phyloP scores from a whole-genome alignment of 352 stramenopile genomes.

The Peronospora belbahrii region DNA sequence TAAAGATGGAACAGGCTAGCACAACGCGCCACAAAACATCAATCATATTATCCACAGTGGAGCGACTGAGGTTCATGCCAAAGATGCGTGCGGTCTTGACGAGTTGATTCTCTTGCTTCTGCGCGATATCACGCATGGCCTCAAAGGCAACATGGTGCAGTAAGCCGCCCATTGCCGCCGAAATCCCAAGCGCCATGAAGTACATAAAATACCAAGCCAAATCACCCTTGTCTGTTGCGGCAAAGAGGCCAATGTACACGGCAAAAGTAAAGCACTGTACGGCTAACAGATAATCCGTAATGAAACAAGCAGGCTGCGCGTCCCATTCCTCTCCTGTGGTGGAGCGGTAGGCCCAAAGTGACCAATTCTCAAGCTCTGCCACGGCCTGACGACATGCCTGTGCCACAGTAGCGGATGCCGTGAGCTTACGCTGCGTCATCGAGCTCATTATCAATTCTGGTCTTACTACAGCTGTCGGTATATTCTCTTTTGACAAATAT shows the following conservation, averaged over 20 bases:
- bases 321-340: conserved; percentile 77
- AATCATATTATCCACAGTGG: conserved; percentile 66
- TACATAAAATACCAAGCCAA: conserved; percentile 79
- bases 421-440: conserved; percentile 16
- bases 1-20: conserved; percentile 73
- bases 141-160: conserved; percentile 80
- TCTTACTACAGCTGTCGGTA: too few species aligned
- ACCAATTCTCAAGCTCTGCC: conserved; percentile 67
- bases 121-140: conserved; percentile 55
- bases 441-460: not conserved
- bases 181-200: conserved; percentile 79
- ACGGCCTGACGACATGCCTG: conserved; percentile 59
- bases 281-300: conserved; percentile 82
- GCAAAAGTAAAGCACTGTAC: conserved; percentile 80
- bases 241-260: conserved; percentile 73
- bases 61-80: conserved; percentile 56
- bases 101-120: conserved; percentile 64
- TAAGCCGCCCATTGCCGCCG: conserved; percentile 61
- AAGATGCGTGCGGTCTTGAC: conserved; percentile 66
- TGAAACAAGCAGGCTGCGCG: conserved; percentile 80
- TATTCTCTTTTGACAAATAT: too few species aligned
- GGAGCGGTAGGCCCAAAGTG: conserved; percentile 71
- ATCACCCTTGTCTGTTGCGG: conserved; percentile 40
- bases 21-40: conserved; percentile 76
- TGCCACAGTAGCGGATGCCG: conserved; percentile 28